Percentiles rank a stretch among this genome's conserved stretches.
Conservation (phyloP, 2,329 filamentous ascomycete genomes). For the Fusarium stilboides region DNA sequence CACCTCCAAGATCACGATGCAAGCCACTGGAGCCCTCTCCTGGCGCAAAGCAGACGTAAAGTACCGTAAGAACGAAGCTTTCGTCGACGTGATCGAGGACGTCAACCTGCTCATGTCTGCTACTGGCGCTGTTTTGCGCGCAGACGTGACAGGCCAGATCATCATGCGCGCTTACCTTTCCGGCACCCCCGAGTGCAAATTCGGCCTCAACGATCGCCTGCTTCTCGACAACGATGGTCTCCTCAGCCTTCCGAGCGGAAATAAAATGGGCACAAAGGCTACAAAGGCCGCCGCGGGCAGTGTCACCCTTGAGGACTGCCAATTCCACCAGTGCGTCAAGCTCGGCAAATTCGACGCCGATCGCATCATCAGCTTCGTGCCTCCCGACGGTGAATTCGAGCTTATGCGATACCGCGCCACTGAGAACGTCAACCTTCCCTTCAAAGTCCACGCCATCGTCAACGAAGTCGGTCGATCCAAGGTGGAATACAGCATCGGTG, state of each 20-base stretch:
- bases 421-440: slow-evolving; percentile 98
- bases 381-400: slow-evolving; percentile 97
- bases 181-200: slow-evolving; percentile 98
- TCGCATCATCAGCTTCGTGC: slow-evolving; percentile 96
- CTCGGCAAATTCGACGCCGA: slow-evolving; percentile 97
- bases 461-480: slow-evolving; percentile 97
- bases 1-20: slow-evolving; percentile 98
- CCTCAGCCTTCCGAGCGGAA: slow-evolving; percentile 78
- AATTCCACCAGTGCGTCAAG: slow-evolving; percentile 99
- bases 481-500: slow-evolving; percentile 98
- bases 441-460: slow-evolving; percentile 99
- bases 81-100: slow-evolving; percentile 99
- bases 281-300: slow-evolving; percentile 96
- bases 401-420: slow-evolving; percentile 98
- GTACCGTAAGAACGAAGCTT: slow-evolving; percentile 99
- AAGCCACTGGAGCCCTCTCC: slow-evolving; percentile 95
- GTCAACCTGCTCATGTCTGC: slow-evolving; percentile 99
- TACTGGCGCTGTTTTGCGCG: slow-evolving; percentile 92
- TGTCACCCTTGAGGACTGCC: slow-evolving; percentile 96
- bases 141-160: slow-evolving; percentile 97
- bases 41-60: slow-evolving; percentile 98
- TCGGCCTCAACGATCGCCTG: slow-evolving; percentile 95
- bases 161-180: slow-evolving; percentile 98
- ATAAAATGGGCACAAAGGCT: slow-evolving; percentile 85
- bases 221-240: slow-evolving; percentile 85